Evolutionary conservation across 1,139 yeast genomes (phyloP).

Genomic region (Lodderomyces theae): DNA sequence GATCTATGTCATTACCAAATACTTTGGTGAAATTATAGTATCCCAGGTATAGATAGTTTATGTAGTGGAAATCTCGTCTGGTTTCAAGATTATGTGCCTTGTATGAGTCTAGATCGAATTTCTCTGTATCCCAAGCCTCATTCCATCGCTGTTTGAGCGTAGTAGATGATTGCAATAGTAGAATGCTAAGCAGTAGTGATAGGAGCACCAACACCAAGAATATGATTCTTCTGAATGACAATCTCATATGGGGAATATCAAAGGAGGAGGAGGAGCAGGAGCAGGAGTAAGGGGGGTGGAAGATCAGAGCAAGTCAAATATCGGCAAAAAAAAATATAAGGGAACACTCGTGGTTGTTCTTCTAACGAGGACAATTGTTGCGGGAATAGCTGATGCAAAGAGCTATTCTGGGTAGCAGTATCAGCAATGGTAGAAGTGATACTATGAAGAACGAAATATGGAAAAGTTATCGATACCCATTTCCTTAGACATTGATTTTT

Average conservation of each 20-base stretch:
- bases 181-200: slow-evolving; percentile 5
- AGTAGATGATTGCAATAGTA: slow-evolving; percentile 5
- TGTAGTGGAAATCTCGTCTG: slow-evolving; percentile 26
- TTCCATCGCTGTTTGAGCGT: slow-evolving; percentile 2
- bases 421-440: too few species aligned
- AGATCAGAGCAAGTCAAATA: too few species aligned
- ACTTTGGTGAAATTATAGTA: slow-evolving; percentile 21
- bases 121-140: slow-evolving; percentile 6
- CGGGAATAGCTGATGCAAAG: too few species aligned
- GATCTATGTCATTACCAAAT: slow-evolving; percentile 14
- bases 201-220: slow-evolving; percentile 3
- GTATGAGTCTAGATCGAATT: slow-evolving; percentile 13
- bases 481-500: too few species aligned
- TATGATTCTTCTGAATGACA: slow-evolving; percentile 15
- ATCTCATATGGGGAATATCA: slow-evolving; percentile 20
- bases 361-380: too few species aligned
- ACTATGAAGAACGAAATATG: too few species aligned
- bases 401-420: too few species aligned
- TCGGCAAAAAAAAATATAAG: too few species aligned
- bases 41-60: slow-evolving; percentile 28
- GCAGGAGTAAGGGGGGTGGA: too few species aligned
- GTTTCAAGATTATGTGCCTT: slow-evolving; percentile 15
- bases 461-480: too few species aligned
- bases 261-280: too few species aligned
- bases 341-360: too few species aligned